phyloP scores from a whole-genome alignment of 352 stramenopile genomes.

The Peronospora farinosa region DNA sequence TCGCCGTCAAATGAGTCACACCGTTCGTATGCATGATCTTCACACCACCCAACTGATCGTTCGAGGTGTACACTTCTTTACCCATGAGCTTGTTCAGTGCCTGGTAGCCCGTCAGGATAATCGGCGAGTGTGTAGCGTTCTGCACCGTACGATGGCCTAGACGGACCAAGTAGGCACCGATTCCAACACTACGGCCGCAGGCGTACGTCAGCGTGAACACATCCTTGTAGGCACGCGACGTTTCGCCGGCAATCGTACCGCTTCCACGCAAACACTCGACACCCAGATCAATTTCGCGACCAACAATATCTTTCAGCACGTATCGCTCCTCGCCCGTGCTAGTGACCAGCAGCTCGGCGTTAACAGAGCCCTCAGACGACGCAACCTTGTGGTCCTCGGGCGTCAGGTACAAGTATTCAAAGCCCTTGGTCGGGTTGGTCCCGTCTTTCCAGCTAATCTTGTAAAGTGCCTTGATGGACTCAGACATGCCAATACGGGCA shows the following conservation, averaged over 20 bases:
- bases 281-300: constrained; percentile 95
- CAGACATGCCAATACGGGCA: constrained; percentile 97
- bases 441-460: constrained; percentile 97
- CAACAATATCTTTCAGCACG: constrained; percentile 96
- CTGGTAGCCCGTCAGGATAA: constrained; percentile 99
- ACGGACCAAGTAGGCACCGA: constrained; percentile 99
- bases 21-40: constrained; percentile 99
- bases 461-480: constrained; percentile 97
- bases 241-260: constrained; percentile 99
- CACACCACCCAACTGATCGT: constrained; percentile 98
- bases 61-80: constrained; percentile 98
- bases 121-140: constrained; percentile 94
- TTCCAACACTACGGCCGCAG: constrained; percentile 97
- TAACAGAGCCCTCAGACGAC: constrained; percentile 86
- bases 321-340: constrained; percentile 83
- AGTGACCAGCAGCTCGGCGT: constrained; percentile 68
- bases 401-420: constrained; percentile 97
- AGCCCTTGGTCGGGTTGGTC: constrained; percentile 94
- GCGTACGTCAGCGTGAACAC: constrained; percentile 99
- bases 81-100: constrained; percentile 99
- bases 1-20: constrained; percentile 95
- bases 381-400: constrained; percentile 92
- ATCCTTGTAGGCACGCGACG: constrained; percentile 96
- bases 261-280: constrained; percentile 99
- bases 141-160: constrained; percentile 99